Evolutionary conservation across 169 alveolate genomes (phyloP).

Genomic region (Eimeria sp.): DNA sequence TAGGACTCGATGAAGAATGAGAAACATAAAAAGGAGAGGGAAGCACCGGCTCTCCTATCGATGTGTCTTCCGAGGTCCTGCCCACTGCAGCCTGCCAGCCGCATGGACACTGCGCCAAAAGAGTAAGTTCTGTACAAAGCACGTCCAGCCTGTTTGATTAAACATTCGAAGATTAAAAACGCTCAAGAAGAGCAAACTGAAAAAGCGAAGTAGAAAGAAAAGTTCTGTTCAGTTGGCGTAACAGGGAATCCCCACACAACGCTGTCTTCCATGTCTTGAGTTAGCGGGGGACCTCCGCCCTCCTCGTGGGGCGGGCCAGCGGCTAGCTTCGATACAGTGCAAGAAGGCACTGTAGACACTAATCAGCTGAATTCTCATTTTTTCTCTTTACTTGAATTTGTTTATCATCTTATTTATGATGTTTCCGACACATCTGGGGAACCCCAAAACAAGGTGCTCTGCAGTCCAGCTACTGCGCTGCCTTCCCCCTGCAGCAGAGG

Average conservation of each 20-base stretch:
- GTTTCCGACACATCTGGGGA: background rate
- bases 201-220: background rate
- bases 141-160: background rate
- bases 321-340: background rate
- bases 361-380: background rate
- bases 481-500: background rate
- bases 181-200: background rate
- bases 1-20: background rate
- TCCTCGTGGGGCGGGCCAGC: background rate
- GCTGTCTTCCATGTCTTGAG: constrained; percentile 23
- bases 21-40: background rate
- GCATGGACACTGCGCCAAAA: constrained; percentile 13
- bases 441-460: background rate
- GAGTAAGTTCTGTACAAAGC: background rate
- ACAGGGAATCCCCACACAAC: background rate
- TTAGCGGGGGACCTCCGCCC: background rate
- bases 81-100: background rate
- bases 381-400: background rate
- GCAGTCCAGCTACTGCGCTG: background rate
- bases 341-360: background rate
- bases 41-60: background rate
- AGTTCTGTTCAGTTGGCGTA: background rate
- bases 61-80: background rate
- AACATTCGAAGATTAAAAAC: background rate
- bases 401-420: background rate